Evolutionary conservation across 768 basidiomycete genomes (phyloP).

Genomic region (Lactarius akahatsu): DNA sequence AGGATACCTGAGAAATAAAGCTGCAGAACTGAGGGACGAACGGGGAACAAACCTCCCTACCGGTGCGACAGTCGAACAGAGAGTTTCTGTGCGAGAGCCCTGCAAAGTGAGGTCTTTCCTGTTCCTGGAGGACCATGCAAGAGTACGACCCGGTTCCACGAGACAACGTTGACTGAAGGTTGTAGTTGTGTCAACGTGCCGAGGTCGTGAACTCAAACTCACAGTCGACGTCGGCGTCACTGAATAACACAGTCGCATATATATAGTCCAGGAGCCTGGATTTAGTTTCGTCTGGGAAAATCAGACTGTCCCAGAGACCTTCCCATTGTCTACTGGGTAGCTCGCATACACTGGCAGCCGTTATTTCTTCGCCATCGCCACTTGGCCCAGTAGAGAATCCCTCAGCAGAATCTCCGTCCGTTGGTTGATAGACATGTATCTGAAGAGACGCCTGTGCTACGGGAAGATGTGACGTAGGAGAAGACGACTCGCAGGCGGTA

Average conservation of each 20-base stretch:
- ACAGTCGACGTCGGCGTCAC: constrained; percentile 86
- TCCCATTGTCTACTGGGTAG: constrained; percentile 83
- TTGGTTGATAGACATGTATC: constrained; percentile 87
- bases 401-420: constrained; percentile 62
- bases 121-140: constrained; percentile 97
- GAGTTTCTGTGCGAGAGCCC: constrained; percentile 93
- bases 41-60: constrained; percentile 41
- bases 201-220: constrained; percentile 32
- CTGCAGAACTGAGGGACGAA: neutral
- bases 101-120: constrained; percentile 93
- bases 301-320: constrained; percentile 89
- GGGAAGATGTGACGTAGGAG: constrained; percentile 48
- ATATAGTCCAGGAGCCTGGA: constrained; percentile 89
- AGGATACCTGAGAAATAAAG: constrained; percentile 58
- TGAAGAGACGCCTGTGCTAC: constrained; percentile 63
- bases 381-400: constrained; percentile 61
- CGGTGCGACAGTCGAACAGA: constrained; percentile 85
- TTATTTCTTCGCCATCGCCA: constrained; percentile 69
- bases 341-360: constrained; percentile 88
- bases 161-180: constrained; percentile 77
- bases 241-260: constrained; percentile 89
- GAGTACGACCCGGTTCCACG: constrained; percentile 94
- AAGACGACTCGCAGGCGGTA: constrained; percentile 65
- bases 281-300: constrained; percentile 85
- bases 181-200: constrained; percentile 14